Percentiles rank a stretch among this genome's conserved stretches.
phyloP scores from a whole-genome alignment of 257 asterid genomes.

The Capsicum baccatum region DNA sequence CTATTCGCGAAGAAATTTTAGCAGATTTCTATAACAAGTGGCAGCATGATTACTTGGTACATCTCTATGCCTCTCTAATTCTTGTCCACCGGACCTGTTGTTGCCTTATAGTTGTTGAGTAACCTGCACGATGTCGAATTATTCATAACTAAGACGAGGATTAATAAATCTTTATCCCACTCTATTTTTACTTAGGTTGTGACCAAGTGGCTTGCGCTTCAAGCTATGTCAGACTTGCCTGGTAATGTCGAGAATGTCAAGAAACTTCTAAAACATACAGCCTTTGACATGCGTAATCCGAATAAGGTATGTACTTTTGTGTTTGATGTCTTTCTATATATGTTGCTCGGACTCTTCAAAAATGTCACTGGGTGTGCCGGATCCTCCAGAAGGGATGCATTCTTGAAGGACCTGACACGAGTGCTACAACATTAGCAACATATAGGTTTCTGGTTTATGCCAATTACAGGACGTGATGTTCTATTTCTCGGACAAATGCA shows the following conservation, averaged over 20 bases:
- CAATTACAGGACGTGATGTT: neutral
- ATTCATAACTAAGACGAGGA: neutral
- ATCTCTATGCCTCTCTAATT: slow-evolving; percentile 21
- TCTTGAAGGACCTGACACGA: neutral
- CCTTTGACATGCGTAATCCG: slow-evolving; percentile 83
- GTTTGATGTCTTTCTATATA: neutral
- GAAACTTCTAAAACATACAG: slow-evolving; percentile 69
- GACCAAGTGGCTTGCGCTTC: slow-evolving; percentile 76
- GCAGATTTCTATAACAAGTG: slow-evolving; percentile 88
- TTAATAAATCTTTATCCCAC: neutral
- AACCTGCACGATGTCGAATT: neutral
- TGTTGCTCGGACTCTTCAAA: neutral
- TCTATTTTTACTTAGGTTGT: slow-evolving; percentile 55
- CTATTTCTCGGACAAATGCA: slow-evolving; percentile 34
- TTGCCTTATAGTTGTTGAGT: neutral
- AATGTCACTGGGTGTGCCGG: neutral
- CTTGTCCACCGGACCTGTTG: neutral
- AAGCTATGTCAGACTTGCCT: slow-evolving; percentile 71
- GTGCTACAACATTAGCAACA: neutral
- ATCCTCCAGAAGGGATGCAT: neutral
- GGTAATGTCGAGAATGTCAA: slow-evolving; percentile 81
- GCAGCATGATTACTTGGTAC: slow-evolving; percentile 91
- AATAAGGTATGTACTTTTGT: slow-evolving; percentile 57
- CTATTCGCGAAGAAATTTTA: slow-evolving; percentile 70
- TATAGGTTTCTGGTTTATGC: neutral